Percentiles rank a stretch among this genome's conserved stretches.
These are phyloP conservation scores for Parascedosporium putredinis DNA, from an alignment of 2,329 filamentous ascomycete species.

Conservation along the genomic window DNA sequence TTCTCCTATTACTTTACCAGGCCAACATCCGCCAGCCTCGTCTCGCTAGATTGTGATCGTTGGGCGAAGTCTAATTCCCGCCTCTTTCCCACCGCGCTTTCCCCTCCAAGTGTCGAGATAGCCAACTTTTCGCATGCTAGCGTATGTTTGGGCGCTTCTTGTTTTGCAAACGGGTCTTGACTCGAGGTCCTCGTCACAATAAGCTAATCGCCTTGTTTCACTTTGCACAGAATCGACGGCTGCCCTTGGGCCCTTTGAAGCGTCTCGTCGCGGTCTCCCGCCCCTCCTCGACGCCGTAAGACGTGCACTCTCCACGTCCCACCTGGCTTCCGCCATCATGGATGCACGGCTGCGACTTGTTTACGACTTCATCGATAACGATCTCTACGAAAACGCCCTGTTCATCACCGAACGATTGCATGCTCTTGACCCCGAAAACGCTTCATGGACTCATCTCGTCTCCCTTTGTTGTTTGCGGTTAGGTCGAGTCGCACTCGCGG, in stretches of 20 bases:
- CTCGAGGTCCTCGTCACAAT: neutral
- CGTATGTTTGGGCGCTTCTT: neutral
- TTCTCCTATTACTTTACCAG: neutral
- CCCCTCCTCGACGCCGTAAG: constrained; percentile 5
- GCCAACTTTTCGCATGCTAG: neutral
- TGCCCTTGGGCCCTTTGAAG: neutral
- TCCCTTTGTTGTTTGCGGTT: constrained; percentile 14
- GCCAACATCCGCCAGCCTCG: neutral
- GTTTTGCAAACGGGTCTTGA: neutral
- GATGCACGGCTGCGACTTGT: constrained; percentile 7
- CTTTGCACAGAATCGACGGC: neutral
- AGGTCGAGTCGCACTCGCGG: constrained; percentile 7
- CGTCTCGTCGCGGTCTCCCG: neutral
- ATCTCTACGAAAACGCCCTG: constrained; percentile 8
- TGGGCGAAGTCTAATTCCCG: neutral
- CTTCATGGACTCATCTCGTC: constrained; percentile 12
- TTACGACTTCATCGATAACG: constrained; percentile 8
- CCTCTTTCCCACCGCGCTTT: neutral
- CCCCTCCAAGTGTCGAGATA: neutral
- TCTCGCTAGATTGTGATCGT: neutral
- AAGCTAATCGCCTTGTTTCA: neutral
- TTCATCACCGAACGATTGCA: constrained; percentile 10
- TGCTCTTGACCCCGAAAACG: constrained; percentile 11
- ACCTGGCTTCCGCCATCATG: constrained; percentile 5
- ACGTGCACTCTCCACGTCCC: constrained; percentile 3